Evolutionary conservation across 1,284 basidiomycete genomes (phyloP).

Genomic region (Dichomitus squalens): DNA sequence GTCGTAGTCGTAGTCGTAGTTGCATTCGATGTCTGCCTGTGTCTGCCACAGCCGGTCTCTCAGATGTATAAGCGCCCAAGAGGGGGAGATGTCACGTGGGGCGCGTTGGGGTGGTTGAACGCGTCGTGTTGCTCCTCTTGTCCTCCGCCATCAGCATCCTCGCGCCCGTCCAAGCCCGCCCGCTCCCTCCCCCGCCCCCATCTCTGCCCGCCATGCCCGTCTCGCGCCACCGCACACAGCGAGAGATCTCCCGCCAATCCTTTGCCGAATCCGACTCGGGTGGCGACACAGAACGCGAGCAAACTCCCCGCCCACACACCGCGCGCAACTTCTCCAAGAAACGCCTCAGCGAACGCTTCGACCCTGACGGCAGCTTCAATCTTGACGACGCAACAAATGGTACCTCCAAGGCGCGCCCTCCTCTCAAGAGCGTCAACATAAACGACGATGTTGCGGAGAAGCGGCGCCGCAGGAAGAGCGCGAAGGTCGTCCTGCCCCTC

Average conservation of each 20-base stretch:
- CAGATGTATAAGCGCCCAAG: no score
- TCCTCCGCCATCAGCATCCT: not conserved
- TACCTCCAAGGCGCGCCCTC: conserved; percentile 36
- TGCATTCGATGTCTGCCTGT: no score
- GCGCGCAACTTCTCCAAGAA: conserved; percentile 44
- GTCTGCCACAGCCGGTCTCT: no score
- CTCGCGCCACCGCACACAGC: conserved; percentile 27
- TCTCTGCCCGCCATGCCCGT: conserved; percentile 26
- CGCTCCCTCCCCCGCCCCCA: conserved; percentile 7
- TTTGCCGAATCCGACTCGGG: conserved; percentile 31
- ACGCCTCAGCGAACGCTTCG: conserved; percentile 59
- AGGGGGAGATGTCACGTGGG: conserved; percentile 28
- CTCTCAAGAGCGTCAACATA: conserved; percentile 63
- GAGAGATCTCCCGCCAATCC: conserved; percentile 14
- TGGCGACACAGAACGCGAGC: conserved; percentile 33
- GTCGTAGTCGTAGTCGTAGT: no score
- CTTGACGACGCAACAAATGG: conserved; percentile 39
- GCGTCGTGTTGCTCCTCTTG: conserved; percentile 2
- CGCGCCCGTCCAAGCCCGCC: not conserved
- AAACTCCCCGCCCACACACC: conserved; percentile 25
- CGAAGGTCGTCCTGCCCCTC: conserved; percentile 44
- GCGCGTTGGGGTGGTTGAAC: conserved; percentile 31
- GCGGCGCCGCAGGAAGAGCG: conserved; percentile 72
- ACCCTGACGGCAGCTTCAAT: conserved; percentile 52
- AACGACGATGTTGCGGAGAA: conserved; percentile 84